Evolutionary conservation across 2,329 filamentous ascomycete genomes (phyloP).

Genomic region (Hypomyces rosellus): DNA sequence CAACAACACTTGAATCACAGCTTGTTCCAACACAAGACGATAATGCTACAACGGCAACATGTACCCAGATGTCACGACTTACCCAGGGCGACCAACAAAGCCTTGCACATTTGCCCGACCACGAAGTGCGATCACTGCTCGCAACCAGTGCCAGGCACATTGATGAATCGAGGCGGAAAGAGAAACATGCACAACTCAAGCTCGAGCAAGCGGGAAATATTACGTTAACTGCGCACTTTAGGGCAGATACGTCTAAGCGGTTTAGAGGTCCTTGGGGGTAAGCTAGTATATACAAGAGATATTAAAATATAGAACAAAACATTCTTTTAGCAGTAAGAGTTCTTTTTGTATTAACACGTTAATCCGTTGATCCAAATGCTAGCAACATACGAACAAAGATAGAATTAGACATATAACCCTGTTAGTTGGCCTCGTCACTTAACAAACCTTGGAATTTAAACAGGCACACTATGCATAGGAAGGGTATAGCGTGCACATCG

Average conservation of each 20-base stretch:
- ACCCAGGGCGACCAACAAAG: constrained; percentile 13
- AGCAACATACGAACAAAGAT: no score
- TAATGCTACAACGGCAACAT: neutral
- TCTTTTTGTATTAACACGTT: no score
- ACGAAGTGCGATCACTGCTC: constrained; percentile 16
- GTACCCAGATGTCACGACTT: constrained; percentile 13
- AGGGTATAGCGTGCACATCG: no score
- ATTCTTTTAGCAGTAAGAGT: no score
- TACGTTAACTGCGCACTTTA: constrained; percentile 15
- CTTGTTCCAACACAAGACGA: neutral
- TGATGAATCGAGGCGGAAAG: constrained; percentile 9
- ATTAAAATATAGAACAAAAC: no score
- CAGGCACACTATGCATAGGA: no score
- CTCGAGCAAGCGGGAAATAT: constrained; percentile 12
- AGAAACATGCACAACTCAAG: constrained; percentile 12
- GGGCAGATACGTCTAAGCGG: constrained; percentile 10
- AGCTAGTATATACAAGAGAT: neutral
- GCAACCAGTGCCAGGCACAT: constrained; percentile 11
- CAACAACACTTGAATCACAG: neutral
- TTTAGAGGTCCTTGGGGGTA: constrained; percentile 12
- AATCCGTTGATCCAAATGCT: no score
- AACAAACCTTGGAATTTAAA: no score
- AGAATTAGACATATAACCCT: no score
- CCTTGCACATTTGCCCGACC: constrained; percentile 14
- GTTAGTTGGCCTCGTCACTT: no score